These are phyloP conservation scores for Heritiera littoralis DNA, from an alignment of 345 rosid genomes.

Conservation along the genomic window DNA sequence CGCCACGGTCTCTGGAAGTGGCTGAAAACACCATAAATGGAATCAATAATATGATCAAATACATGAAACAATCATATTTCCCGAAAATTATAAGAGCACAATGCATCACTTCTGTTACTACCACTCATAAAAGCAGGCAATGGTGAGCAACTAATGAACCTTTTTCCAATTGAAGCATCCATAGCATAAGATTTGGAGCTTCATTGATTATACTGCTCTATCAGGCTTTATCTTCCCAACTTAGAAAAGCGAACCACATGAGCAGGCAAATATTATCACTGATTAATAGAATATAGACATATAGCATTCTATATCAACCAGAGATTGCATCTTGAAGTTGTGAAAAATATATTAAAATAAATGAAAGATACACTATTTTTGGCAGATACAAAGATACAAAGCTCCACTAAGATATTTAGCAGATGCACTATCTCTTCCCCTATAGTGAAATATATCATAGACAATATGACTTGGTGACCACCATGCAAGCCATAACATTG, in stretches of 20 bases:
- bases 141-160: not conserved
- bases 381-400: too few species aligned
- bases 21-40: slow-evolving; percentile 48
- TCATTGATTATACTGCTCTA: not conserved
- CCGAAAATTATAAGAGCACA: not conserved
- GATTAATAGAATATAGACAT: not conserved
- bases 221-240: not conserved
- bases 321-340: not conserved
- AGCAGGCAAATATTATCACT: not conserved
- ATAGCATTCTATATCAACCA: not conserved
- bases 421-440: not conserved
- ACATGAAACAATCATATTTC: not conserved
- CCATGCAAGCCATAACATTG: not conserved
- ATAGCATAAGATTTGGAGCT: not conserved
- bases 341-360: not conserved
- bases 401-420: not conserved
- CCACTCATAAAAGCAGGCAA: not conserved
- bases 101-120: not conserved
- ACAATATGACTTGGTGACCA: not conserved
- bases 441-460: too few species aligned
- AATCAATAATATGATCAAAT: not conserved
- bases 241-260: not conserved
- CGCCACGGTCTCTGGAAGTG: slow-evolving; percentile 89
- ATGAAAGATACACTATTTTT: not conserved
- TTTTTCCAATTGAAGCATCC: not conserved